Base-by-base conservation (phyloP, 2,329 filamentous ascomycete species). In the Beauveria brongniartii region DNA sequence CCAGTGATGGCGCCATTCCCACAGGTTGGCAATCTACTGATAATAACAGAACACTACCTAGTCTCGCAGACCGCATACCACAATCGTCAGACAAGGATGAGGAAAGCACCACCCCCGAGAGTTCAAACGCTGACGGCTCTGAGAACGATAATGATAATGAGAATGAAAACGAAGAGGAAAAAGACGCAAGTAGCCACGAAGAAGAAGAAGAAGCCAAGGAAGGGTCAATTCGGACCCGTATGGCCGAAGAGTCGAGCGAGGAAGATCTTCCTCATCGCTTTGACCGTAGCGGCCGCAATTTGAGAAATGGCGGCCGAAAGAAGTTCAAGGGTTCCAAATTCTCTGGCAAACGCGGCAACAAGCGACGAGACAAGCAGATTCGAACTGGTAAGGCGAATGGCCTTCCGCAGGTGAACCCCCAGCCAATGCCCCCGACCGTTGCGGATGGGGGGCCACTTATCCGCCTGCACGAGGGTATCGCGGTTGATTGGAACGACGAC, bases 401-500 rank as follows among this genome's bases (percentile, higher is more conserved):
- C 40, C 62, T 65, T 5, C 58, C 66, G 20, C 53, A 63, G 5
- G 66, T 74, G 43, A 69, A 75, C 57, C 70, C 72, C 26, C 72
- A 74, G 62, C 73, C 73, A 6, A 71, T 70, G 60, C 73, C 74
- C 22, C 72, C 73, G 8, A 73, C 74, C 28, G 69, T 75, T 30
- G 71, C 74, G 10, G 75, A 77, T 64, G 79, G 82, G 18, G 84
- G 83, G 3, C 85, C 88, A 0, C 77, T 96, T 46, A 82, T 97
- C 65, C 85, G 89, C 41, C 82, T 93, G 28, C 88, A 90, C 55
- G 94, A 99, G 73, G 90, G 85, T 26, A 85, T 99, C 53, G 79
- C 97, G 6, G 82, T 97, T 12, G 92, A 97, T 67, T 99, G 93
- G 92, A 83, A 79, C 48, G 77, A 85, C 8, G 80, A 87, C 8